These are phyloP conservation scores for Jaminaea rosea DNA, from an alignment of 1,284 basidiomycete genomes.

Conservation along the genomic window DNA sequence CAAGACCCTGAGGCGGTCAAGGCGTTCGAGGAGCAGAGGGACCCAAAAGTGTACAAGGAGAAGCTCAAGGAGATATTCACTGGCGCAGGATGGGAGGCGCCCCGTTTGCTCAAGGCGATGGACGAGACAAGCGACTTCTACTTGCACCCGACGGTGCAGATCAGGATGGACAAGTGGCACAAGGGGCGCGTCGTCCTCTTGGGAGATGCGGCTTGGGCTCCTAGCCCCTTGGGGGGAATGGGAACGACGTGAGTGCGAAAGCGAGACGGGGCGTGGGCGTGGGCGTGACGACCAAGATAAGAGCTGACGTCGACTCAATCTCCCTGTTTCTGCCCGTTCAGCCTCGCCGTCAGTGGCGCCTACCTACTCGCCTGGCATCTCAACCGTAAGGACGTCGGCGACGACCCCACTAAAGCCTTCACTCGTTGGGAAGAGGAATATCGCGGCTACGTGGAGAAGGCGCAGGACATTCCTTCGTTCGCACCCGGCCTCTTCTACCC, in stretches of 20 bases:
- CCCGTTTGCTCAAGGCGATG: constrained; percentile 12
- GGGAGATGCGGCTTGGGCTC: constrained; percentile 24
- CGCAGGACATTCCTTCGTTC: constrained; percentile 16
- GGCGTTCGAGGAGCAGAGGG: constrained; percentile 5
- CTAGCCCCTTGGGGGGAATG: constrained; percentile 25
- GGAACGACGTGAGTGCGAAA: too few species aligned
- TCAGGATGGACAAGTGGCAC: constrained; percentile 18
- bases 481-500: constrained; percentile 14
- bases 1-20: constrained; percentile 5
- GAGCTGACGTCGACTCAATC: too few species aligned
- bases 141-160: constrained; percentile 19
- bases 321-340: too few species aligned
- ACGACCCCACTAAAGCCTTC: constrained; percentile 10
- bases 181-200: constrained; percentile 17
- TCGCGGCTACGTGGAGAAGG: constrained; percentile 16
- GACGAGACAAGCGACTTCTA: constrained; percentile 15
- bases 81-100: constrained; percentile 12
- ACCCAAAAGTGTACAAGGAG: constrained; percentile 12
- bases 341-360: constrained; percentile 17
- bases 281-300: too few species aligned
- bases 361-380: constrained; percentile 25
- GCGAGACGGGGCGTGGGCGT: too few species aligned
- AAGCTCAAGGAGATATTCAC: constrained; percentile 10
- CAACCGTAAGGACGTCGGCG: constrained; percentile 4
- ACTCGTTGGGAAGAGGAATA: constrained; percentile 12